Evolutionary conservation across 345 rosid species (phyloP), one percentile per base, ranked within the genome.

Genomic region (Trapa incisa): DNA sequence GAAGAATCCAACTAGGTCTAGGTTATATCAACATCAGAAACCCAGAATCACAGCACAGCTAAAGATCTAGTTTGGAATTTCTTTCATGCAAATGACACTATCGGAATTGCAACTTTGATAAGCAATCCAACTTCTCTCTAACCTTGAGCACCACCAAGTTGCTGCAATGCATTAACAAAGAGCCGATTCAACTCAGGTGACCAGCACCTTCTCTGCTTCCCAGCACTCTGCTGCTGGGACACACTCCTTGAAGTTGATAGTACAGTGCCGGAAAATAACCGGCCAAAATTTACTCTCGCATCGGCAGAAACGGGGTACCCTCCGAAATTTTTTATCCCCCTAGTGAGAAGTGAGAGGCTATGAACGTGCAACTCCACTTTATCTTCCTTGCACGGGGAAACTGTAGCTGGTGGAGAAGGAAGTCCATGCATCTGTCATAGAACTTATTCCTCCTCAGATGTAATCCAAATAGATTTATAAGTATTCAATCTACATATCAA

Each of bases 161-260:
- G 87, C 67, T 93, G 87, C 76, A 93, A 76, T 17, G 98, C 96
- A 80, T 79, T 83, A 50, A 90, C 81, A 41, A 93, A 93, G 50
- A 88, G 84, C 35, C 88, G 85, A 78, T 93, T 97, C 70, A 93
- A 77, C 77, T 87, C 96, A 0, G 94, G 89, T n/a, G 92, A 90
- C 98, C 98, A 93, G 77, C 92, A 87, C 75, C 97, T 86, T 78
- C 98, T 84, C 77, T 87, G 96, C 77, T 93, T 93, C 84, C 98
- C 75, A 22, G 78, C 48, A 70, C 75, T 75, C 74, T 82, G 94
- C 65, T 82, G 80, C 45, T 65, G 80, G 5, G 78, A 67, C 56
- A 73, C 89, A 58, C 75, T 78, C 63, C 73, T 67, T 12, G 71
- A 73, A 72, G 47, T 75, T 1, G 84, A 75, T 43, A 77, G 82